Base-by-base conservation (phyloP, 2,329 filamentous ascomycete genomes). In the Epichloe scottii region DNA sequence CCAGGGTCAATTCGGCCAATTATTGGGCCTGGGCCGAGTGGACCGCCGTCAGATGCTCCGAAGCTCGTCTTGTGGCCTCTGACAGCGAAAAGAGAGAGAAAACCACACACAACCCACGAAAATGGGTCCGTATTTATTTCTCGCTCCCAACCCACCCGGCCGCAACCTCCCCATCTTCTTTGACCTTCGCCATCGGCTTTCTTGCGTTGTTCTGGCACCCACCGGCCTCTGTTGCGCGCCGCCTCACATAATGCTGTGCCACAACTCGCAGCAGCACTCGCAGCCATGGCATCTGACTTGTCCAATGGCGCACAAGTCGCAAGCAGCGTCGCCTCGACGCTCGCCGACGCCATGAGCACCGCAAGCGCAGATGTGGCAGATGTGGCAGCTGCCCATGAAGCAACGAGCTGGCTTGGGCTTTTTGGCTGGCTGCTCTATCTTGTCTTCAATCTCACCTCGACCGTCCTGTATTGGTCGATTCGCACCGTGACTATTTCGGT, bases 401-500 rank as follows among this genome's bases (percentile, higher is more conserved):
- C 72, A 3, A 70, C 68, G 15, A 75, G 78, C 42, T 83, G 79
- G 79, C 69, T 83, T 44, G 77, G 78, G 21, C 63, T 79, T 49
- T 65, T 82, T 50, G 78, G 74, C 19, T 72, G 73, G 62, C 59
- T 81, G 56, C 68, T 79, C n/a, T 64, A 82, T 53, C 71, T 70
- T 55, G 61, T 77, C 40, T 66, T 84, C 51, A 78, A 79, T 50
- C 61, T 79, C 40, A 64, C 78, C 41, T 79, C 81, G 17, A 75
- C 72, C 19, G 67, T 82, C 34, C 62, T 84, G 41, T 94, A 93
- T 70, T 95, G 87, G 83, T 68, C 83, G 50, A 81, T 95, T 58
- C 88, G 86, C 54, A 86, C 95, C 62, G 79, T 84, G 17, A 95
- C 91, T 26, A 89, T 97, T 58, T 94, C 88, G 15, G 67, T 96